A percentile compares a stretch with the other conserved stretches of the same genome.
These are phyloP conservation scores for Protomyces macrosporus DNA, from an alignment of 1,139 yeast genomes.

Conservation along the genomic window DNA sequence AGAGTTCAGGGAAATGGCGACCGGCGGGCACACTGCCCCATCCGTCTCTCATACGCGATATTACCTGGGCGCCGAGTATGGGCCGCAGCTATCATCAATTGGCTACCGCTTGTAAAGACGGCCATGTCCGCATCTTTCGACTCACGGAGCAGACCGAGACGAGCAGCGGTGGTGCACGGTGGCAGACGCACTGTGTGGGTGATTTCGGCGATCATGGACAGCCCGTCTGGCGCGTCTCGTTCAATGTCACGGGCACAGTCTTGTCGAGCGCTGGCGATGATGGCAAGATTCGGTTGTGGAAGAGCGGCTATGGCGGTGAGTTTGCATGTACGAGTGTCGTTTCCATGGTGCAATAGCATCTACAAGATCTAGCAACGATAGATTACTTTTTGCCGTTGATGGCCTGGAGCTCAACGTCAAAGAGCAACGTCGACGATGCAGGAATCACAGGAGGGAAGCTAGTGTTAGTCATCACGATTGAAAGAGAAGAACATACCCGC, in stretches of 20 bases:
- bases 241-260: conserved; percentile 92
- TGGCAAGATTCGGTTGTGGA: conserved; percentile 88
- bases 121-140: conserved; percentile 78
- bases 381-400: conserved; percentile 21
- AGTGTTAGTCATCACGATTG: background rate
- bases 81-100: conserved; percentile 81
- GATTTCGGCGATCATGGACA: conserved; percentile 71
- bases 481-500: background rate
- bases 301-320: conserved; percentile 74
- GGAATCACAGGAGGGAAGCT: conserved; percentile 93
- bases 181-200: conserved; percentile 47
- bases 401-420: conserved; percentile 28
- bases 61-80: conserved; percentile 79
- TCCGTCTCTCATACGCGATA: conserved; percentile 77
- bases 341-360: conserved; percentile 49
- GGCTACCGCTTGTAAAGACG: conserved; percentile 96
- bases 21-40: conserved; percentile 56
- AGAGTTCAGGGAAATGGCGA: conserved; percentile 41
- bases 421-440: conserved; percentile 78
- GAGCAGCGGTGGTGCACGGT: conserved; percentile 15
- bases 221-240: conserved; percentile 93
- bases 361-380: background rate
- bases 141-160: conserved; percentile 40
- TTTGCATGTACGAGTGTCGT: conserved; percentile 91
- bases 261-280: conserved; percentile 94